phyloP scores from a whole-genome alignment of 495 filamentous ascomycete genomes.

The Clavariopsis aquatica region DNA sequence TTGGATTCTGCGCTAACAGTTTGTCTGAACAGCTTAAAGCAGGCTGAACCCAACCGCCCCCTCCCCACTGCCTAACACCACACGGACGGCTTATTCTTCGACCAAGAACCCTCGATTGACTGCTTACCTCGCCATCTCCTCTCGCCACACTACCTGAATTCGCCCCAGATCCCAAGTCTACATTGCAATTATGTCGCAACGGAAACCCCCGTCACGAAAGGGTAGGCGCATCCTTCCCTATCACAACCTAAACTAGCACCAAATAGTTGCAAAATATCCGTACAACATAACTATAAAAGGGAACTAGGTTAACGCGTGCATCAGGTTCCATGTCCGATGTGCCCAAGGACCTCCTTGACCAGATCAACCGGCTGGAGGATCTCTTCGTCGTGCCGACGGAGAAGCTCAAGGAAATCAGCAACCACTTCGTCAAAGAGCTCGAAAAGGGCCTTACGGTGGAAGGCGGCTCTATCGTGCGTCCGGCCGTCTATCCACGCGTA shows the following conservation, averaged over 20 bases:
- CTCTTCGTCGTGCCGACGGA: slow-evolving; percentile 74
- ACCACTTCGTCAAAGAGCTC: slow-evolving; percentile 86
- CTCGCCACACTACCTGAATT: not conserved
- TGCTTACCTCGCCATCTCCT: not conserved
- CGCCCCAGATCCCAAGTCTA: not conserved
- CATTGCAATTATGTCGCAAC: slow-evolving; percentile 22
- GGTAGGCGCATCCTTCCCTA: slow-evolving; percentile 25
- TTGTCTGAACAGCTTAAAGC: not conserved
- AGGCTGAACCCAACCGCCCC: not conserved
- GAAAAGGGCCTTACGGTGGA: slow-evolving; percentile 82
- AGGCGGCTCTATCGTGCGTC: slow-evolving; percentile 87
- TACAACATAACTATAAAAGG: not conserved
- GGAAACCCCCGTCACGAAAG: slow-evolving; percentile 34
- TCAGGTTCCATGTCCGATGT: slow-evolving; percentile 76
- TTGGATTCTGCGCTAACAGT: not conserved
- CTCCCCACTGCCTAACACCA: not conserved
- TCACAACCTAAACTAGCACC: too few species aligned
- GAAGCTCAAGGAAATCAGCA: slow-evolving; percentile 85
- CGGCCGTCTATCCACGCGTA: slow-evolving; percentile 13
- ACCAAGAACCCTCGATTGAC: not conserved
- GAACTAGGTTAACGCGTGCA: not conserved
- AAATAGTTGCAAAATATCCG: too few species aligned
- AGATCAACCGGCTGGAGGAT: slow-evolving; percentile 86
- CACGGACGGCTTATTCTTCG: too few species aligned
- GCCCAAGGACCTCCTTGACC: slow-evolving; percentile 78